Evolutionary conservation across 2,329 filamentous ascomycete species (phyloP), one percentile per base, ranked within the genome.

Genomic region (Camillea tinctor): DNA sequence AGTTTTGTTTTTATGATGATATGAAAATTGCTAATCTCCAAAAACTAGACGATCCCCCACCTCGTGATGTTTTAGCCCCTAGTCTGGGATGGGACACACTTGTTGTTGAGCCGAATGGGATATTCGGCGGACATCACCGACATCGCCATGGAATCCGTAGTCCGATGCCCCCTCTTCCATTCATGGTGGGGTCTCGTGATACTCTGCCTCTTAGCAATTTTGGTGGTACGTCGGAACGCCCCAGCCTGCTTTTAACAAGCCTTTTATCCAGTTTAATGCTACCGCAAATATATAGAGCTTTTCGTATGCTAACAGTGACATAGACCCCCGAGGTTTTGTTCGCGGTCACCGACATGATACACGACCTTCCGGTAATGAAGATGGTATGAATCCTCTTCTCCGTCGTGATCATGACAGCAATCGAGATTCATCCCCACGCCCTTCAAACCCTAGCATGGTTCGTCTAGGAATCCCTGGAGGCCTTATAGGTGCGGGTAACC

Each of bases 371-470:
- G 81, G 81, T 24, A 82, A 84, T 36, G 92, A 97, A 65, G 93
- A 97, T 72, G 93, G 92, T 3, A 82, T 88, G 21, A 97, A 98
- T 71, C 94, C 94, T 50, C 81, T 98, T 13, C 85, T 98, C 57
- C 89, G 93, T 65, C 88, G 91, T 58, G 75, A 76, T 52, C 75
- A 72, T 53, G 76, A 78, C 21, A 69, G 75, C 23, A 74, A 71
- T 22, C 77, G 78, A 58, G 82, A 86, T 19, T 71, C 70, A 36
- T 70, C 80, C 8, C 80, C 83, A 55, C 83, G 84, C 53, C 76
- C 78, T 51, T 74, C 76, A 48, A 76, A 79, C 40, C 71, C 83
- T 26, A 75, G 79, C n/a, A 80, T 84, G 53, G 77, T 90, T 57
- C 85, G 86, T 5, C 70, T 84, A 22, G 79, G 81, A 30, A 71